Percentiles rank a stretch among this genome's conserved stretches.
phyloP scores from a whole-genome alignment of 163 green algal species.

The Scenedesmus sp. region DNA sequence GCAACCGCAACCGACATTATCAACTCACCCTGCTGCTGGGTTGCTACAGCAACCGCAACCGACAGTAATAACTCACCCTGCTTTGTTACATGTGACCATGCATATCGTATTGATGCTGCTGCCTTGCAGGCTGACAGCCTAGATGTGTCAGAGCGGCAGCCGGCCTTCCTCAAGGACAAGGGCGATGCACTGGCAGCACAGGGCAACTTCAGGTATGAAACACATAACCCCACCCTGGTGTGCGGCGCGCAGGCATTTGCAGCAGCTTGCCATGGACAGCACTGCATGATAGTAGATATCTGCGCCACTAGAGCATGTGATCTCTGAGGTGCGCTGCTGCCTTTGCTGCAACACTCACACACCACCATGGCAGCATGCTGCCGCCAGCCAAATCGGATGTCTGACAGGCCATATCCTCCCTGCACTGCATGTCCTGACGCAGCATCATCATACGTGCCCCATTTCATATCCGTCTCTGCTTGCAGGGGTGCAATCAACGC shows the following conservation, averaged over 20 bases:
- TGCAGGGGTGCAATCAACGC: slow-evolving; percentile 72
- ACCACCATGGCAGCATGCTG: background rate
- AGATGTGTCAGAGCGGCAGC: slow-evolving; percentile 77
- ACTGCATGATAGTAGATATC: background rate
- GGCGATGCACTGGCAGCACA: slow-evolving; percentile 71
- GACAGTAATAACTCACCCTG: background rate
- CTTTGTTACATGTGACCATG: background rate
- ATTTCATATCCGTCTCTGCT: background rate
- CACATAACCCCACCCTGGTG: slow-evolving; percentile 14
- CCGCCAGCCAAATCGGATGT: background rate
- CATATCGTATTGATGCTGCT: background rate
- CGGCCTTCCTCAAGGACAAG: slow-evolving; percentile 86
- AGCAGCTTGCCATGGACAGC: background rate
- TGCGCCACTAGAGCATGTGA: background rate
- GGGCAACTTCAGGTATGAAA: slow-evolving; percentile 67
- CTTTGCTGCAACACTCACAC: background rate
- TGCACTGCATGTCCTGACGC: background rate
- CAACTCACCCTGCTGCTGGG: background rate
- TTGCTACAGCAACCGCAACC: background rate
- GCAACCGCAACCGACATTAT: background rate
- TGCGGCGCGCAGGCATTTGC: background rate
- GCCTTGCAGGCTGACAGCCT: slow-evolving; percentile 52
- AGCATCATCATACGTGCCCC: background rate
- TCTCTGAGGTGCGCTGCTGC: background rate
- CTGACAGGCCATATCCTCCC: background rate